phyloP scores from a whole-genome alignment of 257 asterid species.

The Scutellaria minor region DNA sequence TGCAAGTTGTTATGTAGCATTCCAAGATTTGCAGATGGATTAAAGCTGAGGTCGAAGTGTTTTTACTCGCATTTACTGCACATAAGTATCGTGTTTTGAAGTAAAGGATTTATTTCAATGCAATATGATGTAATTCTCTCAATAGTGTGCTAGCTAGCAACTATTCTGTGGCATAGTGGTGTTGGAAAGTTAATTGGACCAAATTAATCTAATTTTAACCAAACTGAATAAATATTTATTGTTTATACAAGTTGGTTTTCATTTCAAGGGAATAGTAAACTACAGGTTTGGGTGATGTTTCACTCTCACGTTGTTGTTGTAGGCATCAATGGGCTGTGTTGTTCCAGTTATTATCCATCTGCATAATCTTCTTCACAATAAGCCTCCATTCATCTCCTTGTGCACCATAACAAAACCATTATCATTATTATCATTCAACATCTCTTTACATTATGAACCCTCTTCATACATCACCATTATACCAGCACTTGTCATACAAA shows the following conservation, averaged over 20 bases:
- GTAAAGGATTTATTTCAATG: background rate
- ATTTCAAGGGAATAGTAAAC: too few species aligned
- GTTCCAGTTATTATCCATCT: conserved; percentile 77
- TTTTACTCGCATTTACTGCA: background rate
- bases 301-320: conserved; percentile 57
- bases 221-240: background rate
- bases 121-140: background rate
- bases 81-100: background rate
- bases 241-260: too few species aligned
- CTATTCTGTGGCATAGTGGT: background rate
- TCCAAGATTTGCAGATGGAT: background rate
- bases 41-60: background rate
- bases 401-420: conserved; percentile 43
- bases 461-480: too few species aligned
- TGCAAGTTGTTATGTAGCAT: background rate
- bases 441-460: background rate
- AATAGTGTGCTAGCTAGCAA: background rate
- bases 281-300: background rate
- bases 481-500: too few species aligned
- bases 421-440: background rate
- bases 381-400: conserved; percentile 65
- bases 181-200: background rate
- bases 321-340: conserved; percentile 68
- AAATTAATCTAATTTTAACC: background rate
- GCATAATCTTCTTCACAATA: conserved; percentile 60